phyloP scores from a whole-genome alignment of 306 rosid genomes.

The Geum urbanum region DNA sequence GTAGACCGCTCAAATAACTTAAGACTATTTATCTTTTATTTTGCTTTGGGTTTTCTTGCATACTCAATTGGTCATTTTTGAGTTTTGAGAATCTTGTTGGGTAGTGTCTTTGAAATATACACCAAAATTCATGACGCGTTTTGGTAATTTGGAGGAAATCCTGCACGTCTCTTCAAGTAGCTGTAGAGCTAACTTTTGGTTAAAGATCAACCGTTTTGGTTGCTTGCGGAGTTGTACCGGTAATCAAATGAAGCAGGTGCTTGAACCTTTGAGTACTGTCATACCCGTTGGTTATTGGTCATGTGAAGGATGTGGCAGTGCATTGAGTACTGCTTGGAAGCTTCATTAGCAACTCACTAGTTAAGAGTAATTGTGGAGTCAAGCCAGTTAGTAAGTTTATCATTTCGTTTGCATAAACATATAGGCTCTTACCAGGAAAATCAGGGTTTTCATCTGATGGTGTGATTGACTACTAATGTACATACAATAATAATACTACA shows the following conservation, averaged over 20 bases:
- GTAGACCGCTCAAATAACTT: not conserved
- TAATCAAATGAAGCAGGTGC: not conserved
- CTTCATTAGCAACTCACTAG: not conserved
- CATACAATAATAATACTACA: not conserved
- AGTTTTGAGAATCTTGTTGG: constrained; percentile 6
- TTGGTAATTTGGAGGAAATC: not conserved
- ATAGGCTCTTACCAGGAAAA: not conserved
- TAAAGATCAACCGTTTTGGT: not conserved
- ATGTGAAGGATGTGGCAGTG: not conserved
- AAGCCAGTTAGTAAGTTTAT: not conserved
- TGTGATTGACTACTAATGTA: not conserved
- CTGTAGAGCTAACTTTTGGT: not conserved
- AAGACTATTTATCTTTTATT: not conserved
- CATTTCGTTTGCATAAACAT: not conserved
- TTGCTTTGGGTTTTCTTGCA: not conserved
- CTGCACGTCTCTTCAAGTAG: not conserved
- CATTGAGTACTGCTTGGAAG: not conserved
- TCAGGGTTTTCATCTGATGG: not conserved
- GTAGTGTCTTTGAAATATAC: not conserved
- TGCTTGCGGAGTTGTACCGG: not conserved
- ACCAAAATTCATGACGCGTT: not conserved
- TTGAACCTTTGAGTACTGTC: not conserved
- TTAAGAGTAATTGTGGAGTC: not conserved
- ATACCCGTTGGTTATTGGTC: not conserved
- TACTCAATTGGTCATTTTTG: not conserved